These are phyloP conservation scores for Styphnolobium japonicum DNA, from an alignment of 306 rosid species.

Conservation along the genomic window DNA sequence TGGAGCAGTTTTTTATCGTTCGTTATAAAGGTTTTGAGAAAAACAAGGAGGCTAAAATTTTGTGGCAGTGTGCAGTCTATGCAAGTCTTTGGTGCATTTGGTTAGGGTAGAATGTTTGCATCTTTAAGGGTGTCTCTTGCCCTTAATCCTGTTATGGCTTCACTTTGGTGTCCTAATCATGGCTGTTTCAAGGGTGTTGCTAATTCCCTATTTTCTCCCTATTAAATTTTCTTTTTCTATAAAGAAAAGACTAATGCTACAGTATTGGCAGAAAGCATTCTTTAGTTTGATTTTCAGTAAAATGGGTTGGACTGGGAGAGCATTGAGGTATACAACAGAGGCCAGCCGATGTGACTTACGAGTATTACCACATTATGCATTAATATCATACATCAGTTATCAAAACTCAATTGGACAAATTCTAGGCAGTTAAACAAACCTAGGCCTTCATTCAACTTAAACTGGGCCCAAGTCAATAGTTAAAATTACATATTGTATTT, in stretches of 20 bases:
- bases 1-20: background rate
- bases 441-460: background rate
- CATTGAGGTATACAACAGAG: background rate
- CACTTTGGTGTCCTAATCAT: background rate
- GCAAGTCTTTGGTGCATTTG: background rate
- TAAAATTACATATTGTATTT: background rate
- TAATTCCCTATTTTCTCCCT: background rate
- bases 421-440: background rate
- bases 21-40: background rate
- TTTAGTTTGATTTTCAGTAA: background rate
- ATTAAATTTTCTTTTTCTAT: background rate
- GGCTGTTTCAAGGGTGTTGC: background rate
- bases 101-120: background rate
- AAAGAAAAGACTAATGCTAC: background rate
- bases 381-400: background rate
- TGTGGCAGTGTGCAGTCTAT: background rate
- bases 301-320: background rate
- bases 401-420: background rate
- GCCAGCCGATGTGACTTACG: background rate
- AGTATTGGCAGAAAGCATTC: background rate
- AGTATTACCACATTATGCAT: background rate
- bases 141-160: background rate
- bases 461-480: background rate
- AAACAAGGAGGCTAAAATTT: background rate
- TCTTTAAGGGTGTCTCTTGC: background rate